Percentiles rank a stretch among this genome's conserved stretches.
Conservation (phyloP, 1,284 basidiomycete genomes). For the Xanthoconium separans region DNA sequence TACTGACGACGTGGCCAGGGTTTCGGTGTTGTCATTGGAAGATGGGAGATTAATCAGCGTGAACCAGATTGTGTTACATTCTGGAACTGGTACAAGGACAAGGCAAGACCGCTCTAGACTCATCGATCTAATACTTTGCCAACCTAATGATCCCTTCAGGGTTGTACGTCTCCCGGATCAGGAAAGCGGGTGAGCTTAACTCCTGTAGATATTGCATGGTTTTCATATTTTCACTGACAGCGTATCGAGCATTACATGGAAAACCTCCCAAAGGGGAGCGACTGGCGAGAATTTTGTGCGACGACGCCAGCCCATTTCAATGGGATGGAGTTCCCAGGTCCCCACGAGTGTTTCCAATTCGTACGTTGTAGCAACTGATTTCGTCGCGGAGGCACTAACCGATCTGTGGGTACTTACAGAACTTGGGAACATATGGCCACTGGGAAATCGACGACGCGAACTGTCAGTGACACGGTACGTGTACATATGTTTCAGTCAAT, state of each 20-base stretch:
- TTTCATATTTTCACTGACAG: background rate
- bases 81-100: slow-evolving; percentile 24
- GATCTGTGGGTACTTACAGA: slow-evolving; percentile 1
- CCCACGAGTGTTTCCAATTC: slow-evolving; percentile 20
- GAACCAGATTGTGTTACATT: slow-evolving; percentile 24
- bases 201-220: background rate
- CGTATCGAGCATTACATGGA: slow-evolving; percentile 28
- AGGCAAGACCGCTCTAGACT: slow-evolving; percentile 2
- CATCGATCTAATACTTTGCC: background rate
- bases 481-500: too few relatives aligned
- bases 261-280: slow-evolving; percentile 21
- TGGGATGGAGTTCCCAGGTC: slow-evolving; percentile 23
- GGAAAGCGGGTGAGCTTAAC: slow-evolving; percentile 15
- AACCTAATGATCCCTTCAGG: slow-evolving; percentile 1
- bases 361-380: slow-evolving; percentile 4
- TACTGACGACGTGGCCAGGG: slow-evolving; percentile 15
- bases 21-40: slow-evolving; percentile 19
- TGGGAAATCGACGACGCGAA: slow-evolving; percentile 25
- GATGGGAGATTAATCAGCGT: slow-evolving; percentile 2
- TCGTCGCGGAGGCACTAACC: background rate
- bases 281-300: slow-evolving; percentile 32
- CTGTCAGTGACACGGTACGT: slow-evolving; percentile 8
- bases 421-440: slow-evolving; percentile 20
- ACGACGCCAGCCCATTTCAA: slow-evolving; percentile 27
- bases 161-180: slow-evolving; percentile 17